A percentile compares a stretch with the other conserved stretches of the same genome.
These are phyloP conservation scores for Fennellomyces sp. DNA, from an alignment of 371 early-diverging fungal genomes.

Conservation along the genomic window DNA sequence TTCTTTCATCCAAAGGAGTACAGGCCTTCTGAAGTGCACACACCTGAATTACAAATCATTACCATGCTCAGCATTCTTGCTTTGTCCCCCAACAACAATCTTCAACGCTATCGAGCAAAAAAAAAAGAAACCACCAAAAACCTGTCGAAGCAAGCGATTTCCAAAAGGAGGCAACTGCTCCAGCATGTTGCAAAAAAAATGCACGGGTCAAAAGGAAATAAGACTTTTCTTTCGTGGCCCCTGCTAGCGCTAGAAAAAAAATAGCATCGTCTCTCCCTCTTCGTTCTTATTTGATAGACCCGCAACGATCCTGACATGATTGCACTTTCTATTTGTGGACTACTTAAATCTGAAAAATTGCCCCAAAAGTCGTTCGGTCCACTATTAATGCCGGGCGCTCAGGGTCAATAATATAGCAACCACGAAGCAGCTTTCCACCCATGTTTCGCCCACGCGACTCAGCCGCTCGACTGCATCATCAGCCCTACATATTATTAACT, in stretches of 20 bases:
- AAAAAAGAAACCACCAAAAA: too few relatives aligned
- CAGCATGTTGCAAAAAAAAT: background rate
- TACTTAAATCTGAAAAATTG: conserved; percentile 1
- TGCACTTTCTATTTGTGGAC: conserved; percentile 3
- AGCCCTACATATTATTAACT: conserved; percentile 1
- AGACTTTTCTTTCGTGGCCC: conserved; percentile 4
- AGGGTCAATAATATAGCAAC: too few relatives aligned
- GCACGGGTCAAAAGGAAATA: background rate
- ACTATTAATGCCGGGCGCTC: conserved; percentile 1
- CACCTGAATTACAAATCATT: too few relatives aligned
- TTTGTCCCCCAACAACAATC: too few relatives aligned
- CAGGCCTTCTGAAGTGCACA: too few relatives aligned
- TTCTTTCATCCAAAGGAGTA: too few relatives aligned
- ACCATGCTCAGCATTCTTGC: too few relatives aligned
- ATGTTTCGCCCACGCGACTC: conserved; percentile 3
- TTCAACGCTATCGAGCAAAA: too few relatives aligned
- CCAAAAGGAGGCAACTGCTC: background rate
- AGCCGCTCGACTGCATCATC: background rate
- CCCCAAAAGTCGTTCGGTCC: background rate
- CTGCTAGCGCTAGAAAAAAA: conserved; percentile 1
- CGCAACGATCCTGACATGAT: conserved; percentile 1
- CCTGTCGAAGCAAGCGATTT: too few relatives aligned
- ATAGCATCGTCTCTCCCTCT: background rate
- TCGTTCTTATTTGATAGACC: conserved; percentile 2
- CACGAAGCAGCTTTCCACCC: too few relatives aligned